A percentile compares a stretch with the other conserved stretches of the same genome.
Conservation (phyloP, 306 rosid genomes). For the Argentina anserina region DNA sequence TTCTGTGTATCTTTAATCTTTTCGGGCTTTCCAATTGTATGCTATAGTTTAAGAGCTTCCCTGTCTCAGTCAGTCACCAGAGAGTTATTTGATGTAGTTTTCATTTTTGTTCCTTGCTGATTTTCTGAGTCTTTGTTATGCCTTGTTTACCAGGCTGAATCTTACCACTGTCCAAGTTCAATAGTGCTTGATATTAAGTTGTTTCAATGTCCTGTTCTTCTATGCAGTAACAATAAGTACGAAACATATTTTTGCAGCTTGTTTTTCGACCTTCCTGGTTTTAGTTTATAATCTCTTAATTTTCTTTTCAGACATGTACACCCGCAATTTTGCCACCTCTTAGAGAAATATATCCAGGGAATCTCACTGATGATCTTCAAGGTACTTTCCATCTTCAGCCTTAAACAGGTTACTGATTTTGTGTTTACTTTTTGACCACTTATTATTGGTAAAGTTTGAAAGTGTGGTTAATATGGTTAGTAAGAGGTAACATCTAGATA, state of each 20-base stretch:
- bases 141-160: background rate
- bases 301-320: slow-evolving; percentile 61
- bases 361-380: slow-evolving; percentile 66
- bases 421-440: background rate
- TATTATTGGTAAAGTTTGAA: background rate
- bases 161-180: background rate
- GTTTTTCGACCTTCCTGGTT: background rate
- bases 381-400: slow-evolving; percentile 50
- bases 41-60: background rate
- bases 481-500: background rate
- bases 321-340: slow-evolving; percentile 96
- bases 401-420: slow-evolving; percentile 15
- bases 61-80: background rate
- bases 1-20: background rate
- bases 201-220: background rate
- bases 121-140: background rate
- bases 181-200: background rate
- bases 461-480: background rate
- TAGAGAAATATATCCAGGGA: slow-evolving; percentile 67
- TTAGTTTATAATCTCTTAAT: background rate
- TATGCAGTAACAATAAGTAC: background rate
- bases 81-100: background rate
- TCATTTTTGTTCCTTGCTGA: background rate
- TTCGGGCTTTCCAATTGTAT: background rate
- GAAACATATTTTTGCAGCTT: background rate